phyloP scores from a whole-genome alignment of 768 basidiomycete species.

The Hortiboletus campestris region DNA sequence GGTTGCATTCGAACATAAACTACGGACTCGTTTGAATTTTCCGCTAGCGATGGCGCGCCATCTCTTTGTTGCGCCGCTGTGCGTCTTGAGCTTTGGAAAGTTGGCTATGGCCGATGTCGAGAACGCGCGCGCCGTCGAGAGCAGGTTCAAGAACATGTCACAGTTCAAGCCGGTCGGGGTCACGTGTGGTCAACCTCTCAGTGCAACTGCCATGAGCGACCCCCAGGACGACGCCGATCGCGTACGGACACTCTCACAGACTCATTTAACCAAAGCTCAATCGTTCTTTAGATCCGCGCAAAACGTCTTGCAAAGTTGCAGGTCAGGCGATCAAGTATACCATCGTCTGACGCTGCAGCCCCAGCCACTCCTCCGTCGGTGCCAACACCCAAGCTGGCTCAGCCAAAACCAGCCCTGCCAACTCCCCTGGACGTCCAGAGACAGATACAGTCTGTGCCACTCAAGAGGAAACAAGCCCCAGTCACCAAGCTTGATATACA shows the following conservation, averaged over 20 bases:
- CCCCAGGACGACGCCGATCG: constrained; percentile 81
- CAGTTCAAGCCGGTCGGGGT: constrained; percentile 22
- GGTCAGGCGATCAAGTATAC: constrained; percentile 37
- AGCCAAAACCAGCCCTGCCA: constrained; percentile 32
- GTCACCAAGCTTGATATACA: constrained; percentile 49
- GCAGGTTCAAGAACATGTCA: constrained; percentile 24
- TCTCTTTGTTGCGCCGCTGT: constrained; percentile 79
- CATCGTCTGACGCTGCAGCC: constrained; percentile 29
- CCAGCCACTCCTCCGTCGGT: constrained; percentile 25
- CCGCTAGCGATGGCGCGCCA: constrained; percentile 71
- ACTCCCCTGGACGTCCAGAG: constrained; percentile 28
- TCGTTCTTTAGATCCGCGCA: constrained; percentile 68
- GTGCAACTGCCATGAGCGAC: constrained; percentile 32
- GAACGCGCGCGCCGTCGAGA: constrained; percentile 44
- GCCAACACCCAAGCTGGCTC: constrained; percentile 33
- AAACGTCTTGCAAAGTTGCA: constrained; percentile 90
- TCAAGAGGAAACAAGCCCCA: constrained; percentile 48
- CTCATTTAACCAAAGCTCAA: not conserved
- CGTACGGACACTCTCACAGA: constrained; percentile 37
- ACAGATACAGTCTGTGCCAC: constrained; percentile 34
- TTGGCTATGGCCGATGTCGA: constrained; percentile 54
- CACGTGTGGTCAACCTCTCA: constrained; percentile 13
- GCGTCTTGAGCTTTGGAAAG: constrained; percentile 78
- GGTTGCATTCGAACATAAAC: not conserved
- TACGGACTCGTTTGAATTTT: constrained; percentile 71